phyloP scores from a whole-genome alignment of 352 stramenopile genomes.

The Phytophthora hybrid region DNA sequence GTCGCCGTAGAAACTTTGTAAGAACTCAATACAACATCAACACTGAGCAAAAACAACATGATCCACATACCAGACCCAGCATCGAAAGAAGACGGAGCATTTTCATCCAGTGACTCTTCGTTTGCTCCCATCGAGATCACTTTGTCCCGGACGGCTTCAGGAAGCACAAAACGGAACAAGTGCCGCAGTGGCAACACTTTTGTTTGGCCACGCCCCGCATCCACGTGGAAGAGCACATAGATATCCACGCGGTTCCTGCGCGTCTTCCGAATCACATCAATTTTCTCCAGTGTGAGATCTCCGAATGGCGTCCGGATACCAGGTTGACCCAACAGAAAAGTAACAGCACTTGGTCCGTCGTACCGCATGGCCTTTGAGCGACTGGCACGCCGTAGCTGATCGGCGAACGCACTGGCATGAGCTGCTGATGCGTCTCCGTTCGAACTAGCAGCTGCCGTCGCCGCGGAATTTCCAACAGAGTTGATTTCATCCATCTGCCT shows the following conservation, averaged over 20 bases:
- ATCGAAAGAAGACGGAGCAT: slow-evolving; percentile 71
- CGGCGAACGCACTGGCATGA: slow-evolving; percentile 33
- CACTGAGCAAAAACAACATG: not conserved
- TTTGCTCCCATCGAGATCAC: slow-evolving; percentile 75
- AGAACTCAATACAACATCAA: not conserved
- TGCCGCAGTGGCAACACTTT: slow-evolving; percentile 75
- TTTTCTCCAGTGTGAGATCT: slow-evolving; percentile 84
- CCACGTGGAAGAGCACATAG: slow-evolving; percentile 82
- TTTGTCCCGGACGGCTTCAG: slow-evolving; percentile 63
- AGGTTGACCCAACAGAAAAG: slow-evolving; percentile 70
- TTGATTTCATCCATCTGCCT: slow-evolving; percentile 35
- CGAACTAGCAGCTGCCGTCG: slow-evolving; percentile 5
- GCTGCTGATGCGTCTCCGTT: slow-evolving; percentile 12
- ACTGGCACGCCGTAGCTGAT: slow-evolving; percentile 29
- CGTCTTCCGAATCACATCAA: slow-evolving; percentile 77
- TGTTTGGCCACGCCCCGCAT: slow-evolving; percentile 54
- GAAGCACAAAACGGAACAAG: slow-evolving; percentile 83
- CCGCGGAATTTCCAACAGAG: slow-evolving; percentile 1
- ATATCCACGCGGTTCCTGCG: slow-evolving; percentile 65
- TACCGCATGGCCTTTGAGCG: slow-evolving; percentile 69
- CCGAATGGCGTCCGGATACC: slow-evolving; percentile 81
- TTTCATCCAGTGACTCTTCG: slow-evolving; percentile 76
- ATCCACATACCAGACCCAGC: slow-evolving; percentile 44
- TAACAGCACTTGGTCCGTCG: slow-evolving; percentile 69
- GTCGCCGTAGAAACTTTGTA: not conserved